Evolutionary conservation across 2,329 filamentous ascomycete species (phyloP).

Genomic region (Colletotrichum sp.): DNA sequence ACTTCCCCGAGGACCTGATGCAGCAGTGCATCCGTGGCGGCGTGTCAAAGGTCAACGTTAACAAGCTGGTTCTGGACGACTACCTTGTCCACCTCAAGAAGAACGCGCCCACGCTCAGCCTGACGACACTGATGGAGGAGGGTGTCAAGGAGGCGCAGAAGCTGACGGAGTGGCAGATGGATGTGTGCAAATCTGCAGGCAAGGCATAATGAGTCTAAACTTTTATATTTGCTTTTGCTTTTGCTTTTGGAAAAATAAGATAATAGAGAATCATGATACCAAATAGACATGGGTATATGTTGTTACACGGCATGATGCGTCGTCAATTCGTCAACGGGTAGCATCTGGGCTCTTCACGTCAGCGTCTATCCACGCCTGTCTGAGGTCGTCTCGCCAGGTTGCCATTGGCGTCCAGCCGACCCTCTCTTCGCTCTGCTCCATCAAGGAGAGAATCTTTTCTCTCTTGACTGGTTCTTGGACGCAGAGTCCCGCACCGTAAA

Average conservation of each 20-base stretch:
- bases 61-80: constrained; percentile 54
- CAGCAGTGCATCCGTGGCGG: constrained; percentile 55
- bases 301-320: background rate
- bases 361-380: constrained; percentile 31
- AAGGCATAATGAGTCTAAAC: constrained; percentile 34
- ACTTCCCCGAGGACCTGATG: constrained; percentile 55
- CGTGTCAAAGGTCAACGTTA: constrained; percentile 63
- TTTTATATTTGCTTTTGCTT: background rate
- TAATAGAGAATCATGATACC: background rate
- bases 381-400: constrained; percentile 35
- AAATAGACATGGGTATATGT: background rate
- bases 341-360: constrained; percentile 19
- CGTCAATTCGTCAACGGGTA: background rate
- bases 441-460: constrained; percentile 38
- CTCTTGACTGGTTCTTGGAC: constrained; percentile 40
- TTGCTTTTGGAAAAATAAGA: background rate
- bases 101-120: constrained; percentile 36
- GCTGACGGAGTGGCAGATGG: constrained; percentile 53
- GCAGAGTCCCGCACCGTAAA: constrained; percentile 47
- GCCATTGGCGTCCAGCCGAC: constrained; percentile 43
- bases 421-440: constrained; percentile 37
- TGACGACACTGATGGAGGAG: constrained; percentile 48
- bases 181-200: constrained; percentile 49
- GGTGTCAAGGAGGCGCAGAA: constrained; percentile 46
- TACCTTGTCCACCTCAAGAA: constrained; percentile 45